phyloP scores from a whole-genome alignment of 2,329 filamentous ascomycete genomes.

The Karstenula rhodostoma region DNA sequence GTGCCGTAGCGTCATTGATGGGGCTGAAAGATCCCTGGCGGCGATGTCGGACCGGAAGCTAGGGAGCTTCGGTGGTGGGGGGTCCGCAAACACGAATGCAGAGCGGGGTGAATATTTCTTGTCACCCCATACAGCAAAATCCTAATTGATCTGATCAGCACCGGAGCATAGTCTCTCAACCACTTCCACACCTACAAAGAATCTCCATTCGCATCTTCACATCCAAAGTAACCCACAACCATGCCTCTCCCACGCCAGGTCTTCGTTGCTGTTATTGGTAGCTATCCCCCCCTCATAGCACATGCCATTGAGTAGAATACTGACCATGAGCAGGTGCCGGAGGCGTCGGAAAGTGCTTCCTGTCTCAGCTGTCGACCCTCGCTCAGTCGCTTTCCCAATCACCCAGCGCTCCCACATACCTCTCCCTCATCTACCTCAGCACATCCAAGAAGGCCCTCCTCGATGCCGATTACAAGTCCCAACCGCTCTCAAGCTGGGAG shows the following conservation, averaged over 20 bases:
- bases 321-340: constrained; percentile 72
- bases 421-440: constrained; percentile 84
- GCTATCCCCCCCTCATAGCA: not conserved
- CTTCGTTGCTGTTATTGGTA: constrained; percentile 59
- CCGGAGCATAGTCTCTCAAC: constrained; percentile 7
- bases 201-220: not conserved
- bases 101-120: constrained; percentile 11
- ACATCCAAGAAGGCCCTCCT: constrained; percentile 86
- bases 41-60: constrained; percentile 4
- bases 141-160: constrained; percentile 2
- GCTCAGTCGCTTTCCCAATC: constrained; percentile 64
- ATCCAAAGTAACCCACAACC: constrained; percentile 10
- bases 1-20: not conserved
- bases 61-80: constrained; percentile 3
- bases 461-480: constrained; percentile 72
- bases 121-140: constrained; percentile 3
- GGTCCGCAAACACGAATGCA: not conserved
- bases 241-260: constrained; percentile 56
- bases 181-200: constrained; percentile 1
- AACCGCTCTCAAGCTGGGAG: constrained; percentile 64
- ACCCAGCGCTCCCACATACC: constrained; percentile 67
- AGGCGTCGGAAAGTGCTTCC: constrained; percentile 91
- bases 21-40: constrained; percentile 8
- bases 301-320: constrained; percentile 4
- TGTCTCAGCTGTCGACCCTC: constrained; percentile 78